A percentile compares a stretch with the other conserved stretches of the same genome.
Evolutionary conservation across 31 red algal species (phyloP).

Genomic region (Odonthalia washingtoniensis): DNA sequence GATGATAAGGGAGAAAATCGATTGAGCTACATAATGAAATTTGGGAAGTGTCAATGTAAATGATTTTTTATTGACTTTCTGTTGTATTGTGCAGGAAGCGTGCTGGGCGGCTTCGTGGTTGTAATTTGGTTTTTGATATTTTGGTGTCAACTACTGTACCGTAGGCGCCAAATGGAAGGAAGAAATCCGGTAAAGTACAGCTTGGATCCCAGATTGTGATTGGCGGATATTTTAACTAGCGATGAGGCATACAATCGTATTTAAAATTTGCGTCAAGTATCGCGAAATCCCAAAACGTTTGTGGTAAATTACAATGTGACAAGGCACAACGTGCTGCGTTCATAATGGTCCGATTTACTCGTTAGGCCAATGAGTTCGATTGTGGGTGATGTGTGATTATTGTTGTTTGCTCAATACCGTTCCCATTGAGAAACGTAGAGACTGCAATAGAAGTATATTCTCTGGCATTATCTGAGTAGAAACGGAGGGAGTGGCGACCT

Average conservation of each 20-base stretch:
- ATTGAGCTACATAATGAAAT: not conserved
- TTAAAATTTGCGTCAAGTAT: not conserved
- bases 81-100: not conserved
- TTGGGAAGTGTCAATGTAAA: not conserved
- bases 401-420: not conserved
- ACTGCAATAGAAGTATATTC: not conserved
- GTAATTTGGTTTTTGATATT: not conserved
- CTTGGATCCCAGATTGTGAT: not conserved
- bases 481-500: not conserved
- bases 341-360: not conserved
- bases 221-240: no score
- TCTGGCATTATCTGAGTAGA: not conserved
- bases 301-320: not conserved
- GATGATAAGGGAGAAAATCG: not conserved
- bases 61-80: not conserved
- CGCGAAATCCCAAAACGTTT: not conserved
- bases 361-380: not conserved
- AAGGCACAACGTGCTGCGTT: not conserved
- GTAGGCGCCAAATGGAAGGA: not conserved
- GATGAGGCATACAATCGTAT: not conserved
- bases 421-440: not conserved
- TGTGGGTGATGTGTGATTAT: not conserved
- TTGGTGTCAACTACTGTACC: not conserved
- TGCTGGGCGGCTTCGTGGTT: not conserved
- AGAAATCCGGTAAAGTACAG: not conserved